Base-by-base conservation (phyloP, 2,329 filamentous ascomycete genomes). In the Stagonosporopsis vannaccii region DNA sequence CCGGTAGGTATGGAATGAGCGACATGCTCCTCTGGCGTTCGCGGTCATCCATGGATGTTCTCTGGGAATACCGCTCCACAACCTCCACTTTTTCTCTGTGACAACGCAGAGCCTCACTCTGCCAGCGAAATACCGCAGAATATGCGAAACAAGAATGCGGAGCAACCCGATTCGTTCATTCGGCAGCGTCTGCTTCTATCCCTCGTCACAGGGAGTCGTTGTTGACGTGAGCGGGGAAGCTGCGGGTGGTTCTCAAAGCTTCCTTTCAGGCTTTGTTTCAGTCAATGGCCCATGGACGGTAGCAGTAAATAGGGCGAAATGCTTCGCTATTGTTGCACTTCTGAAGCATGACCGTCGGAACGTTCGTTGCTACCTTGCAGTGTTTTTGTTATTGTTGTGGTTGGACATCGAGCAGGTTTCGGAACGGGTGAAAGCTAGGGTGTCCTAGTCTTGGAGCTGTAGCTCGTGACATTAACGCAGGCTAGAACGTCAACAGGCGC, bases 1-100 rank as follows among this genome's bases (percentile, higher is more conserved):
- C 84, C 44, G 87, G 85, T 51, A 85, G 84, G 72, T 92, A 94
- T 4, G 90, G 90, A 62, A 95, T 88, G 68, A 95, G 81, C 64
- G 90, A 92, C 82, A 86, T 84, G 67, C 74, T 78, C 49, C 68
- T 61, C 23, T 65, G 67, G 20, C 50, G 65, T 63, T 75, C 70
- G 63, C 66, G 67, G 30, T 71, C 70, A 30, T 72, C 69, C 68
- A 74, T 73, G 35, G 51, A 47, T 49, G 40, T 43, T 30, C 32
- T 17, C 45, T 25, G 47, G n/a, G 32, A 44, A 36, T 56, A 28
- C 37, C 32, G 55, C 23, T 37, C 51, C 23, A 37, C 36, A n/a
- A 26, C 45, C 55, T 51, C 40, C 51, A 43, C 50, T 59, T 61
- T 58, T 51, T 37, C 20, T 23, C 37, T n/a, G 36, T 33, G 39